Evolutionary conservation across 2,329 filamentous ascomycete species (phyloP), one percentile per base, ranked within the genome.

Genomic region (Fusarium longipes): DNA sequence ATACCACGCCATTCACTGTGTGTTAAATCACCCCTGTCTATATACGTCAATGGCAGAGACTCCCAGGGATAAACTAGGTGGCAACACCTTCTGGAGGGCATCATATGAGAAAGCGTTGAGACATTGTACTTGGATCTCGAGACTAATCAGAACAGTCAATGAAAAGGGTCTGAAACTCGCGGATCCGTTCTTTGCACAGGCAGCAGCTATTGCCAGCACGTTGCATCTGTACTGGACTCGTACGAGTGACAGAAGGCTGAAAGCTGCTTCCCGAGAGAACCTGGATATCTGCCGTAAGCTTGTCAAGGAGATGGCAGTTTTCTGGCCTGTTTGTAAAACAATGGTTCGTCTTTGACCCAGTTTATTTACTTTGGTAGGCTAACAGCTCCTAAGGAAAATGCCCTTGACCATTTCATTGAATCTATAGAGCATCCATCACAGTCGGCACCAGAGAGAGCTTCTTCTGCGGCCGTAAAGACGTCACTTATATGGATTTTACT

Each of bases 81-180:
- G 50, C 1, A 63, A 52, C 5, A 57, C 66, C 0, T 69, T 69
- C 1, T 69, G 66, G 66, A 49, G 62, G 39, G 40, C 57, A 2
- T 69, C 66, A 0, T 67, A 57, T 0, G 53, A 67, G 2, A 70
- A 56, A 1, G 66, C 66, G 0, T 45, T 70, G 6, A 36, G 63
- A 1, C 66, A 70, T 2, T 64, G 62, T 4, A 69, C 66, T 1
- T 69, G 66, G 66, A 54, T 70, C 6, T 67, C 62, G 1, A 45
- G 66, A 12, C 2, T 67, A 8, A 69, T 69, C 7, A 43, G 54
- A 17, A 51, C 39, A 8, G 50, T 58, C 0, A 30, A 35, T 1
- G 63, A 67, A 15, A 69, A 70, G 7, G 48, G 52, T 1, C 25
- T 70, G 1, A 27, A 39, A 12, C 33, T 67, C 1, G 22, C 54